These are phyloP conservation scores for Malus orientalis DNA, from an alignment of 306 rosid species.

Conservation along the genomic window DNA sequence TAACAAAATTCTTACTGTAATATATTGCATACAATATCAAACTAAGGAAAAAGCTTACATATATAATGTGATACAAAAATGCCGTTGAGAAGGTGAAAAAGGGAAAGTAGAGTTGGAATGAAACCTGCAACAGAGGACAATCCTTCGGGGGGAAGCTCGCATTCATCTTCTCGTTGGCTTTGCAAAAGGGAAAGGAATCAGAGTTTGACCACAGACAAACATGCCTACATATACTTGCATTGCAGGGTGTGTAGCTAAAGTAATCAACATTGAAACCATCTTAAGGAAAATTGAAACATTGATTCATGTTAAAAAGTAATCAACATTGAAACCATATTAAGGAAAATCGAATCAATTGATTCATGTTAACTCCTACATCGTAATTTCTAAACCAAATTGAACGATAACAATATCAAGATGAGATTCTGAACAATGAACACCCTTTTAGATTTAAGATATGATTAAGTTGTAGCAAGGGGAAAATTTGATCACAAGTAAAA, in stretches of 20 bases:
- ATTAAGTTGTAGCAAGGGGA: not conserved
- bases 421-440: not conserved
- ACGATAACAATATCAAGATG: not conserved
- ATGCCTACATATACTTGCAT: not conserved
- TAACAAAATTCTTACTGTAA: not conserved
- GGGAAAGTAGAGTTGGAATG: constrained; percentile 12
- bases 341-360: not conserved
- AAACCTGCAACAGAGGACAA: constrained; percentile 70
- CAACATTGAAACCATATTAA: not conserved
- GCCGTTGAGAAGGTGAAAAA: constrained; percentile 4
- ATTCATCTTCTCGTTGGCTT: constrained; percentile 62
- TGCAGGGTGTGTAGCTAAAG: not conserved
- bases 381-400: not conserved
- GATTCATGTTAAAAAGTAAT: not conserved
- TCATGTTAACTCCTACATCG: not conserved
- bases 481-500: not conserved
- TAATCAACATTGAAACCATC: not conserved
- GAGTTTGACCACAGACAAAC: constrained; percentile 18
- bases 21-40: not conserved
- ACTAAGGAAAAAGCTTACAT: not conserved
- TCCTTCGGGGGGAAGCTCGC: constrained; percentile 35
- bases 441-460: not conserved
- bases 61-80: not conserved
- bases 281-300: not conserved
- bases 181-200: constrained; percentile 22